Evolutionary conservation across 108 stramenopile species (phyloP).

Genomic region (Aurantiochytrium sp.): DNA sequence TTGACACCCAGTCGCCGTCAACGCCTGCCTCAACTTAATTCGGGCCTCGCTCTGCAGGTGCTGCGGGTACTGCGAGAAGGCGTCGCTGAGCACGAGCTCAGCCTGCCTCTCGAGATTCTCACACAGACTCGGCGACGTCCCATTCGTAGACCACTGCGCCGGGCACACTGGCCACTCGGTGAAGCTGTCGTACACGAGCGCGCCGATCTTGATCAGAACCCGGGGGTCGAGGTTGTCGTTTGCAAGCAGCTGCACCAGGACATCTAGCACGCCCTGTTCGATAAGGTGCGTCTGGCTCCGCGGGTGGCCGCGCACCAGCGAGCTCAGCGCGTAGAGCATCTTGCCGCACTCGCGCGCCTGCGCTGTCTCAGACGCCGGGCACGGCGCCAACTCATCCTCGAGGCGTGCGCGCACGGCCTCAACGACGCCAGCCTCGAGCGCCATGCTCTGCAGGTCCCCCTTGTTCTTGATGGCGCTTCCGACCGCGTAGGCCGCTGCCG

Average conservation of each 20-base stretch:
- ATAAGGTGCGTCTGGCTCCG: background rate
- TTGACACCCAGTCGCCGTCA: background rate
- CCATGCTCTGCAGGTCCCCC: background rate
- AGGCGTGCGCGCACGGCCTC: background rate
- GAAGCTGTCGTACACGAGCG: background rate
- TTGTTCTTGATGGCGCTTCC: conserved; percentile 23
- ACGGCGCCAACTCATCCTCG: background rate
- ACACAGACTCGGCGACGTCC: background rate
- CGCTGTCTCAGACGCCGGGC: background rate
- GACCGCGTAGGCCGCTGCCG: background rate
- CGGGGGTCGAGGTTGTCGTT: background rate
- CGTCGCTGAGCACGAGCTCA: too few relatives aligned
- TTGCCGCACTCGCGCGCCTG: background rate
- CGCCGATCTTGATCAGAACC: background rate
- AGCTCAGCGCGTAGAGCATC: background rate
- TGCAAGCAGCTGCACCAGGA: background rate
- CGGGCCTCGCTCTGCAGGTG: too few relatives aligned
- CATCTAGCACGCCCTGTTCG: background rate
- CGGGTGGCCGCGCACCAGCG: background rate
- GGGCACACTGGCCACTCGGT: background rate
- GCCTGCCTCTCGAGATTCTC: background rate
- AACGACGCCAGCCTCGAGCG: background rate
- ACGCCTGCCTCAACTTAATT: background rate
- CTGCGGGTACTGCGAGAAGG: too few relatives aligned
- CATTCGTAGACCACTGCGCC: background rate